phyloP scores from a whole-genome alignment of 2,329 filamentous ascomycete genomes.

The Dactylellina parvicollis region DNA sequence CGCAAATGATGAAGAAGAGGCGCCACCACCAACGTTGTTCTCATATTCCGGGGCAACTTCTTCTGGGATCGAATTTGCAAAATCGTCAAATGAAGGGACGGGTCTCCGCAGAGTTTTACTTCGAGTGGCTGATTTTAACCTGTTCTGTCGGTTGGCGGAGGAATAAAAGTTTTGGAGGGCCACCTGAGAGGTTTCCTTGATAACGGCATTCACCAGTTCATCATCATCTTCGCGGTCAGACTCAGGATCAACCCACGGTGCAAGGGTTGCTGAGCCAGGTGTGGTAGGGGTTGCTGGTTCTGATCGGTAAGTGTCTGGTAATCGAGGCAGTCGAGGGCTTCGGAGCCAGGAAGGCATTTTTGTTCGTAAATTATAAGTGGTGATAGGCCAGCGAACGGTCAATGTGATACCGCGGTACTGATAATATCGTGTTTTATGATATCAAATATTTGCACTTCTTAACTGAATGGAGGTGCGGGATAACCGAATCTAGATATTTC shows the following conservation, averaged over 20 bases:
- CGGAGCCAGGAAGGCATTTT: slow-evolving; percentile 53
- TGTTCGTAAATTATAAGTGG: not conserved
- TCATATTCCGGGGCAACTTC: slow-evolving; percentile 47
- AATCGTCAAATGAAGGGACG: slow-evolving; percentile 53
- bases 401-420: slow-evolving; percentile 36
- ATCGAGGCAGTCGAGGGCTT: slow-evolving; percentile 45
- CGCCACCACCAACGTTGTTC: slow-evolving; percentile 22
- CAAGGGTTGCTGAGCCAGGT: slow-evolving; percentile 41
- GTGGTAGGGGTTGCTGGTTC: slow-evolving; percentile 40
- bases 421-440: slow-evolving; percentile 32
- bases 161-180: slow-evolving; percentile 33
- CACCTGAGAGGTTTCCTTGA: slow-evolving; percentile 24
- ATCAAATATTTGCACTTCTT: slow-evolving; percentile 26
- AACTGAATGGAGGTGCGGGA: slow-evolving; percentile 4
- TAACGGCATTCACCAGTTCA: slow-evolving; percentile 44
- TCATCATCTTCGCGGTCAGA: slow-evolving; percentile 44
- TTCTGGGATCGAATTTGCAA: slow-evolving; percentile 53
- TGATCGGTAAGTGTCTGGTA: slow-evolving; percentile 26
- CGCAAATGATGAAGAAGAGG: slow-evolving; percentile 7
- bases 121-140: slow-evolving; percentile 47
- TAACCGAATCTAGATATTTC: not conserved
- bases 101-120: slow-evolving; percentile 53
- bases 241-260: slow-evolving; percentile 51
- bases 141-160: slow-evolving; percentile 34
- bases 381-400: slow-evolving; percentile 30